A percentile compares a stretch with the other conserved stretches of the same genome.
Conservation (phyloP, 108 stramenopile genomes). For the Skeletonema potamos region DNA sequence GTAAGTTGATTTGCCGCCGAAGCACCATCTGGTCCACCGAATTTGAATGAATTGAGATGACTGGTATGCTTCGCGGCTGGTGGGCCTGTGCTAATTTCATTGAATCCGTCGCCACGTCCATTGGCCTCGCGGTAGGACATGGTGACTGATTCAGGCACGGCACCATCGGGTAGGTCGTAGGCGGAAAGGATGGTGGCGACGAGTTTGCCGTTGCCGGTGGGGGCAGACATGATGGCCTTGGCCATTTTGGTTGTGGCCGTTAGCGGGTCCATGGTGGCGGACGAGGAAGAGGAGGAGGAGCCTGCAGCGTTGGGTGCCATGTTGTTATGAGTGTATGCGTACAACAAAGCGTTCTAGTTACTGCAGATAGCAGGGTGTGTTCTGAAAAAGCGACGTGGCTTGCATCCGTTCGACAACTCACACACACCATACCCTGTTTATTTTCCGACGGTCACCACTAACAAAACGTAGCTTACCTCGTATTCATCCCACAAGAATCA, state of each 20-base stretch:
- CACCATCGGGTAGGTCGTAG: conserved; percentile 63
- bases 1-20: conserved; percentile 20
- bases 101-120: not conserved
- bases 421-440: no score
- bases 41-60: conserved; percentile 75
- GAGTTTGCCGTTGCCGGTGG: conserved; percentile 54
- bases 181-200: conserved; percentile 62
- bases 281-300: conserved; percentile 6
- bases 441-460: not conserved
- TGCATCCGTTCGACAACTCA: not conserved
- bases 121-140: conserved; percentile 37
- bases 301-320: conserved; percentile 18
- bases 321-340: not conserved
- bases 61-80: conserved; percentile 71
- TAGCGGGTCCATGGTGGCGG: conserved; percentile 29
- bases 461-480: not conserved
- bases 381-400: not conserved
- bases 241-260: conserved; percentile 38
- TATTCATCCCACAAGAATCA: not conserved
- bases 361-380: no score
- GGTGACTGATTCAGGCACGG: conserved; percentile 50
- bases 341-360: not conserved
- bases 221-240: conserved; percentile 43
- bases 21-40: conserved; percentile 36
- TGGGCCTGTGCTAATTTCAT: conserved; percentile 59